These are phyloP conservation scores for Lodderomyces metapsilosis DNA, from an alignment of 1,139 yeast species.

Conservation along the genomic window DNA sequence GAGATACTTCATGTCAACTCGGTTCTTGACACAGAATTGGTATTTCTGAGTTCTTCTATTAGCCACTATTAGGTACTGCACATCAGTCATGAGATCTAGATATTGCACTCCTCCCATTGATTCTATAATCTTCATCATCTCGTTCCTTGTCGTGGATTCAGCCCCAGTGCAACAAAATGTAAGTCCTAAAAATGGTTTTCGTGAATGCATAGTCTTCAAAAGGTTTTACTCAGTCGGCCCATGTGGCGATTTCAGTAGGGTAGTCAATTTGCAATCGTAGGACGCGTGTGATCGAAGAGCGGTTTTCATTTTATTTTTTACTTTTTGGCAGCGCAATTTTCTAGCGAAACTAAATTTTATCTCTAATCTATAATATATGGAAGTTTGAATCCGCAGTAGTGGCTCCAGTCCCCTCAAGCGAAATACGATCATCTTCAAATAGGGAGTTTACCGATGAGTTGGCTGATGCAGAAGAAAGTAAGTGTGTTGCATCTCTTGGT, in stretches of 20 bases:
- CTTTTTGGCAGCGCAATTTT: no score
- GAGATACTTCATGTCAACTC: slow-evolving; percentile 61
- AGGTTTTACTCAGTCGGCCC: not conserved
- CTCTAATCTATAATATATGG: not conserved
- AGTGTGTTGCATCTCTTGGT: not conserved
- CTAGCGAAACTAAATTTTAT: no score
- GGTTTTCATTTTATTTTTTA: no score
- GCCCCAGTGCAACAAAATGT: slow-evolving; percentile 47
- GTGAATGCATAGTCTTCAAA: slow-evolving; percentile 6
- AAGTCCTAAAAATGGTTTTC: slow-evolving; percentile 31
- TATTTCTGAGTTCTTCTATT: slow-evolving; percentile 66
- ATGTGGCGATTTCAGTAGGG: not conserved
- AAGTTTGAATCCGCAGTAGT: slow-evolving; percentile 3
- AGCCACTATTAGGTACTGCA: slow-evolving; percentile 67
- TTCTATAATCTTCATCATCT: slow-evolving; percentile 39
- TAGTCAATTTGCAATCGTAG: not conserved
- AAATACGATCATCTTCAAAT: slow-evolving; percentile 1
- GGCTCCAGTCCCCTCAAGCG: slow-evolving; percentile 3
- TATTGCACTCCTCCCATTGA: slow-evolving; percentile 65
- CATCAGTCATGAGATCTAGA: slow-evolving; percentile 66
- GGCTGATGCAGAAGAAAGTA: slow-evolving; percentile 1
- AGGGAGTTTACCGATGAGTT: slow-evolving; percentile 3
- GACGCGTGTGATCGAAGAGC: not conserved
- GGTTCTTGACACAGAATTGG: slow-evolving; percentile 54
- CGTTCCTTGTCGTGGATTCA: slow-evolving; percentile 26